A percentile compares a stretch with the other conserved stretches of the same genome.
These are phyloP conservation scores for Colletotrichum orchidophilum DNA, from an alignment of 2,329 filamentous ascomycete species.

Conservation along the genomic window DNA sequence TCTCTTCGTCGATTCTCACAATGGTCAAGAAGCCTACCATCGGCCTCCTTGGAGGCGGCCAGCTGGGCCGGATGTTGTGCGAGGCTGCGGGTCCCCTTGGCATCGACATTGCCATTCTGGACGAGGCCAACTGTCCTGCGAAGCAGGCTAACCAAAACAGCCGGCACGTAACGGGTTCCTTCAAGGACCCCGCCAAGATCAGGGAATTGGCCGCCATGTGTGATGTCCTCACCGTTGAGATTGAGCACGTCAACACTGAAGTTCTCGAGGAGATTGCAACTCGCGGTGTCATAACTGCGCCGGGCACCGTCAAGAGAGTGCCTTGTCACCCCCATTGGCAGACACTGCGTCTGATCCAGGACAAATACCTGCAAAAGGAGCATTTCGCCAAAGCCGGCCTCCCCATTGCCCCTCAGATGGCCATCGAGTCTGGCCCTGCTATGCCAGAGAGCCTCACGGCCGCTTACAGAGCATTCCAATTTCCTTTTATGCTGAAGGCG, in stretches of 20 bases:
- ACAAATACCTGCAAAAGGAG: slow-evolving; percentile 92
- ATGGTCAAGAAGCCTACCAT: slow-evolving; percentile 52
- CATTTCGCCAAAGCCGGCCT: slow-evolving; percentile 76
- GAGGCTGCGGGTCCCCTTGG: slow-evolving; percentile 83
- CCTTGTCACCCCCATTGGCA: slow-evolving; percentile 84
- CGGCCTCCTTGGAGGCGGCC: slow-evolving; percentile 69
- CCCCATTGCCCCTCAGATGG: slow-evolving; percentile 76
- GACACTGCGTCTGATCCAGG: slow-evolving; percentile 88
- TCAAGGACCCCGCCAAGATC: slow-evolving; percentile 84
- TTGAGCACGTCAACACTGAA: slow-evolving; percentile 93
- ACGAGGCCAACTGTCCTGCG: slow-evolving; percentile 79
- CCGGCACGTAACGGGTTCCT: slow-evolving; percentile 84
- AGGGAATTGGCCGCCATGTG: slow-evolving; percentile 78
- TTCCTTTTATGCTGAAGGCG: slow-evolving; percentile 92
- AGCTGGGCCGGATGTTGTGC: slow-evolving; percentile 92
- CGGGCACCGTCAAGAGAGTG: slow-evolving; percentile 57
- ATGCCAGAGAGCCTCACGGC: slow-evolving; percentile 69
- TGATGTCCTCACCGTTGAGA: slow-evolving; percentile 91
- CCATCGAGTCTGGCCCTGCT: slow-evolving; percentile 65
- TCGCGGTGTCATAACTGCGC: slow-evolving; percentile 65
- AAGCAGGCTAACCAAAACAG: slow-evolving; percentile 84
- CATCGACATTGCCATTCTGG: slow-evolving; percentile 81
- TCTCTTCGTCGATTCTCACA: slow-evolving; percentile 12
- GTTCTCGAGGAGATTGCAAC: slow-evolving; percentile 84
- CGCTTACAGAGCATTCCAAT: slow-evolving; percentile 73